Evolutionary conservation across 306 rosid genomes (phyloP), one percentile per base, ranked within the genome.

Genomic region (Sophora flavescens): DNA sequence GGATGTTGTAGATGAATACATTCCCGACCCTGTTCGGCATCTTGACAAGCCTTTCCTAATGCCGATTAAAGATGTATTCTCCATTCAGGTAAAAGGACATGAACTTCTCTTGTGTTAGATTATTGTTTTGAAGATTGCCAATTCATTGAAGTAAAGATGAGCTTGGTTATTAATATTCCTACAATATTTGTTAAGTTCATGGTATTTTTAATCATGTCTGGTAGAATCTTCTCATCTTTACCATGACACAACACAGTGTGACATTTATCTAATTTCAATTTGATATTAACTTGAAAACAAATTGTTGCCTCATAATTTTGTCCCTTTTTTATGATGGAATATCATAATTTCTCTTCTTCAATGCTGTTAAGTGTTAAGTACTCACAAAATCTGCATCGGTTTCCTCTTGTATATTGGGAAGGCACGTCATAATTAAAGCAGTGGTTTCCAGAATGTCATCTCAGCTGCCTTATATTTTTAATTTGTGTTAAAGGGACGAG

Each of bases 1-100:
- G 99, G 96, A 96, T 12, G 95, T 97, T 47, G 99, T 96, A 28
- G 98, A 96, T 78, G 93, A 81, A 38, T 96, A 96, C 87, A 96
- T 96, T 82, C 96, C 98, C 3, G 96, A 96, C 78, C 99, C 99
- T 74, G 93, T 96, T 50, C 96, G 93, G 71, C 97, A 91, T 68
- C 99, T 96, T 60, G 98, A 93, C 86, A 93, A 89, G 77, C 89
- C 98, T 81, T 93, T 93, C 92, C 76, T 93, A 66, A 91, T 93
- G 98, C 98, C 97, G 59, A 91, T 89, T 78, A 93, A 91, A 88
- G 98, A 93, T 68, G 92, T 93, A 32, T 93, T 93, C 86, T 93
- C 97, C 53, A 93, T 93, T 77, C 98, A 93, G 90, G 98, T 93
- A 86, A 81, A 76, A 44, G n/a, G 63, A 53, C 14, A 47, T 65